Conservation (phyloP, 768 basidiomycete species). For the Russula virescens region DNA sequence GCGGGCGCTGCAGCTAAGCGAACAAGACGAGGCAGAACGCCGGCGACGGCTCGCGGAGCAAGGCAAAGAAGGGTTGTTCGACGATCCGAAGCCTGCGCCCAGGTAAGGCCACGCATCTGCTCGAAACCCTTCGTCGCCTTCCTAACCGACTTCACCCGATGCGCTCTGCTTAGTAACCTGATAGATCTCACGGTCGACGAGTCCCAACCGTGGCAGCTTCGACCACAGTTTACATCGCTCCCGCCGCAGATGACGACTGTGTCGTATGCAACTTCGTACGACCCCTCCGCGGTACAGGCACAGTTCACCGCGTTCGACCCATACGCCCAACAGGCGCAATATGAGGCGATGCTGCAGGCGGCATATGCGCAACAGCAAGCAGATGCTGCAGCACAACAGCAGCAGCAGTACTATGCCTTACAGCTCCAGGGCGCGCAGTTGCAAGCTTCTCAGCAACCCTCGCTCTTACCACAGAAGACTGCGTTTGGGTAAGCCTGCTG, state of each 20-base stretch:
- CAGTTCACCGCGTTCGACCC: constrained; percentile 82
- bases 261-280: constrained; percentile 1
- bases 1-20: constrained; percentile 78
- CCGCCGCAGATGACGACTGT: constrained; percentile 17
- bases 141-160: neutral
- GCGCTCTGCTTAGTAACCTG: neutral
- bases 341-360: constrained; percentile 71
- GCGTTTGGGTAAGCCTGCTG: constrained; percentile 46
- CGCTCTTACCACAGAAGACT: constrained; percentile 30
- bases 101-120: constrained; percentile 44
- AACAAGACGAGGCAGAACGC: constrained; percentile 80
- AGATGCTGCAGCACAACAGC: constrained; percentile 33
- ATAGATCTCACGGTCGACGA: constrained; percentile 20
- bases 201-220: constrained; percentile 25
- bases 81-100: constrained; percentile 49
- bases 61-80: constrained; percentile 74
- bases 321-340: constrained; percentile 81
- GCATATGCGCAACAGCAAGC: constrained; percentile 68
- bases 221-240: constrained; percentile 25
- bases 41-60: constrained; percentile 56
- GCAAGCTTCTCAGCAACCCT: neutral
- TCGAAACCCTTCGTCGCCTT: constrained; percentile 27
- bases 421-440: constrained; percentile 21
- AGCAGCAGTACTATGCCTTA: constrained; percentile 41
- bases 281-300: constrained; percentile 23